Percentiles rank a stretch among this genome's conserved stretches.
phyloP scores from a whole-genome alignment of 2,329 filamentous ascomycete species.

The Aotearoamyces nothofagi region DNA sequence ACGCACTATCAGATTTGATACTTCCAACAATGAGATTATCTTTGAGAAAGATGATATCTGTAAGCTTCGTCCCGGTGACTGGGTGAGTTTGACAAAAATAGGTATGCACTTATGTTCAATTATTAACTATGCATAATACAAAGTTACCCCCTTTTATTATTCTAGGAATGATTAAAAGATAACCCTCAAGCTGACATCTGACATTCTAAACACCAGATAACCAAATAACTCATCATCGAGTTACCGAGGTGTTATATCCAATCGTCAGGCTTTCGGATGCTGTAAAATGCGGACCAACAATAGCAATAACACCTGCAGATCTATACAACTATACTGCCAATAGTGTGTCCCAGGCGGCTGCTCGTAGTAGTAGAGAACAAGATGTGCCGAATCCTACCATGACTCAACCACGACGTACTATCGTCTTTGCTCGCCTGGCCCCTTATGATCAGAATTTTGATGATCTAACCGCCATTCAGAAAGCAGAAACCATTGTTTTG shows the following conservation, averaged over 20 bases:
- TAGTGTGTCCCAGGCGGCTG: no score
- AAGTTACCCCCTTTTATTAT: no score
- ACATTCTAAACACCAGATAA: background rate
- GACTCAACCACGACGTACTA: slow-evolving; percentile 10
- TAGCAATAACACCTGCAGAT: no score
- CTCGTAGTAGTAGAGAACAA: no score
- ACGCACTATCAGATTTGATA: slow-evolving; percentile 9
- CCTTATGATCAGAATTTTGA: slow-evolving; percentile 44
- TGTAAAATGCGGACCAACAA: no score
- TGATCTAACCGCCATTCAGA: slow-evolving; percentile 27
- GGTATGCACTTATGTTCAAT: no score
- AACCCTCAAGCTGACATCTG: background rate
- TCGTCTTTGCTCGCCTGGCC: slow-evolving; percentile 11
- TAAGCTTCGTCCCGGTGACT: slow-evolving; percentile 14
- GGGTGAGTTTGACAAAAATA: slow-evolving; percentile 10
- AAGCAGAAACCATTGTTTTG: slow-evolving; percentile 32
- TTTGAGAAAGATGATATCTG: slow-evolving; percentile 7
- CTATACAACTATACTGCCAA: no score
- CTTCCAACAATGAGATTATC: slow-evolving; percentile 8
- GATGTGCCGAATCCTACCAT: slow-evolving; percentile 13
- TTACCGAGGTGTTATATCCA: slow-evolving; percentile 11
- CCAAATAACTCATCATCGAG: slow-evolving; percentile 10
- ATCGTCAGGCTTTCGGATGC: slow-evolving; percentile 10
- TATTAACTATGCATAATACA: no score
- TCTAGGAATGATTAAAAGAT: slow-evolving; percentile 1